A percentile compares a stretch with the other conserved stretches of the same genome.
Evolutionary conservation across 163 green algal species (phyloP).

Genomic region (Volvox carteri): DNA sequence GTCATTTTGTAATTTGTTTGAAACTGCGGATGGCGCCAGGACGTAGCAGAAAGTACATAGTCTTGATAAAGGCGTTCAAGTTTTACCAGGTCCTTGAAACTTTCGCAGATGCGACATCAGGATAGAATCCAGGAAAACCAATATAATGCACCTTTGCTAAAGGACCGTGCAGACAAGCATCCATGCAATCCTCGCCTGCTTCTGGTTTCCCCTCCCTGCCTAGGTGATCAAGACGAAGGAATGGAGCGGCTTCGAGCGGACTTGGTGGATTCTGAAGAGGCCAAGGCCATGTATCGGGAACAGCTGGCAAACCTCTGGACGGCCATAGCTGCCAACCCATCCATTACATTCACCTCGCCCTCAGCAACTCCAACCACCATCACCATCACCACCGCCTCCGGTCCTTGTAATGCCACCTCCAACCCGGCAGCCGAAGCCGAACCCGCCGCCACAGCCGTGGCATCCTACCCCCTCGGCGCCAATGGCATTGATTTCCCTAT

Average conservation of each 20-base stretch:
- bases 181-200: background rate
- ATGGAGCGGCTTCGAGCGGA: background rate
- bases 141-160: background rate
- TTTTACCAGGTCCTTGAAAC: background rate
- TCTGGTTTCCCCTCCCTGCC: background rate
- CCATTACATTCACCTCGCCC: background rate
- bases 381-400: background rate
- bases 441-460: background rate
- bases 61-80: background rate
- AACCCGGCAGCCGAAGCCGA: background rate
- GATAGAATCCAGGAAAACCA: background rate
- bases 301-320: slow-evolving; percentile 8
- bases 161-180: background rate
- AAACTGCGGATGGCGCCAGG: background rate
- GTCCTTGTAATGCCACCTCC: background rate
- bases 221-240: background rate
- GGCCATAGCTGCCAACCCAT: background rate
- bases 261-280: background rate
- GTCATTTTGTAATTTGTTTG: background rate
- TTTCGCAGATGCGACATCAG: background rate
- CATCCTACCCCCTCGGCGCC: background rate
- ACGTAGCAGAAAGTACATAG: background rate
- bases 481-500: background rate
- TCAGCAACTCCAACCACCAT: background rate
- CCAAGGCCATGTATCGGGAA: background rate